phyloP scores from a whole-genome alignment of 192 early-diverging fungal genomes.

The Mortierella hygrophila region DNA sequence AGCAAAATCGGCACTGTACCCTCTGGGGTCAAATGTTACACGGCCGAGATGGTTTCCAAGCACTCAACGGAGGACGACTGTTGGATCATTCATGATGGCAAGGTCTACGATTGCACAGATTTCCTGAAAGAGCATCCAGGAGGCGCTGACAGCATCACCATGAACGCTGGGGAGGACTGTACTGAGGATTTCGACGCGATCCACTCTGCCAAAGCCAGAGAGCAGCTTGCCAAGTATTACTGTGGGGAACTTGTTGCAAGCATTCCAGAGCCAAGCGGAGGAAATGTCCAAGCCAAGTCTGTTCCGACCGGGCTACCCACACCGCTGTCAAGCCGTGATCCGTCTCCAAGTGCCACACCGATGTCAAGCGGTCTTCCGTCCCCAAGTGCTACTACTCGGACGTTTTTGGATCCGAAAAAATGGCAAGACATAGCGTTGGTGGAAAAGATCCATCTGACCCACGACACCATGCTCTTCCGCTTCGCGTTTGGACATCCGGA shows the following conservation, averaged over 20 bases:
- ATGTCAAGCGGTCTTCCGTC: neutral
- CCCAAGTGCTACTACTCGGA: neutral
- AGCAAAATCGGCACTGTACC: neutral
- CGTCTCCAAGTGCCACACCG: neutral
- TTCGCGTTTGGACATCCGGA: conserved; percentile 68
- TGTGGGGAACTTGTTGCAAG: conserved; percentile 72
- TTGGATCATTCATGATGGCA: conserved; percentile 83
- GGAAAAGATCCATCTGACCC: conserved; percentile 54
- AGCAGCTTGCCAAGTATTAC: conserved; percentile 75
- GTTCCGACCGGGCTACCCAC: neutral
- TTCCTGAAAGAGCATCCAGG: conserved; percentile 91
- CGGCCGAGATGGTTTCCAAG: conserved; percentile 72
- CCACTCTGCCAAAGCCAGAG: conserved; percentile 87
- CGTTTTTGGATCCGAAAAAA: conserved; percentile 50
- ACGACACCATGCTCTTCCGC: conserved; percentile 60
- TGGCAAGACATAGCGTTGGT: conserved; percentile 59
- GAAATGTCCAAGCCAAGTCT: neutral
- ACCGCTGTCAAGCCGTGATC: neutral
- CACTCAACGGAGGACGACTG: conserved; percentile 78
- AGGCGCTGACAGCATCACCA: conserved; percentile 87
- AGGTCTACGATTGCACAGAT: conserved; percentile 81
- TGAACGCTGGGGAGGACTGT: conserved; percentile 85
- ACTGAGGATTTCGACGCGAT: conserved; percentile 94
- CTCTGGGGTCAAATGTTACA: conserved; percentile 45
- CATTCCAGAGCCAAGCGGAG: conserved; percentile 4